These are phyloP conservation scores for Sphaerulina populicola DNA, from an alignment of 2,329 filamentous ascomycete genomes.

Conservation along the genomic window DNA sequence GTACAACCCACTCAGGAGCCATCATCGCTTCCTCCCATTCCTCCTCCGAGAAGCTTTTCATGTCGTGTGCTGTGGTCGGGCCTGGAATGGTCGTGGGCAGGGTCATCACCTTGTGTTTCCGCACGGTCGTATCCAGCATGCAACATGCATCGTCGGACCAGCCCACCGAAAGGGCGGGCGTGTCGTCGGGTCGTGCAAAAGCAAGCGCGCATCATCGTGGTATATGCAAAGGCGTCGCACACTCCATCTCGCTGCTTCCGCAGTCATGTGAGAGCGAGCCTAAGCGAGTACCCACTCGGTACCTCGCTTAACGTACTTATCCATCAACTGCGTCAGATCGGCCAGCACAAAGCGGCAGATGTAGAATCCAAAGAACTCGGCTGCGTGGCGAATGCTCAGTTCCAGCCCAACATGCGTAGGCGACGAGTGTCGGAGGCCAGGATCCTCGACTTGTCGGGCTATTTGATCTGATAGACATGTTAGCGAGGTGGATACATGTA, in stretches of 20 bases:
- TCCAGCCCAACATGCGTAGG: slow-evolving; percentile 93
- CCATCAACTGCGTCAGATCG: slow-evolving; percentile 74
- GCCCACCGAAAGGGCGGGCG: background rate
- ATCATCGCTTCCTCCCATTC: background rate
- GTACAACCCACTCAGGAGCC: too few species aligned
- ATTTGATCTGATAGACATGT: slow-evolving; percentile 64
- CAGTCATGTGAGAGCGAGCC: background rate
- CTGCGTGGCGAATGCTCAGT: slow-evolving; percentile 82
- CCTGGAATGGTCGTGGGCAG: background rate
- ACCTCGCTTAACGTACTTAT: slow-evolving; percentile 94
- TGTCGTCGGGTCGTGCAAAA: background rate
- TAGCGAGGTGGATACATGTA: slow-evolving; percentile 9
- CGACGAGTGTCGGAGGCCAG: slow-evolving; percentile 80
- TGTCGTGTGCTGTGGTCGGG: background rate
- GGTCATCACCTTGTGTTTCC: background rate
- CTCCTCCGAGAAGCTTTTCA: background rate
- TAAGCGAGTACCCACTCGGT: slow-evolving; percentile 80
- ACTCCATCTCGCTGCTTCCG: background rate
- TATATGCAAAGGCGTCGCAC: background rate
- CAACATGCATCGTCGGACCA: background rate
- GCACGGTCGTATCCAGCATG: background rate
- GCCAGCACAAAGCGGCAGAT: slow-evolving; percentile 88
- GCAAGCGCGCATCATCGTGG: background rate
- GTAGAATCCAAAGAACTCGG: slow-evolving; percentile 97
- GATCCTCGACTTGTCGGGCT: slow-evolving; percentile 90